Base-by-base conservation (phyloP, 2,329 filamentous ascomycete species). In the Alternaria alternata region DNA sequence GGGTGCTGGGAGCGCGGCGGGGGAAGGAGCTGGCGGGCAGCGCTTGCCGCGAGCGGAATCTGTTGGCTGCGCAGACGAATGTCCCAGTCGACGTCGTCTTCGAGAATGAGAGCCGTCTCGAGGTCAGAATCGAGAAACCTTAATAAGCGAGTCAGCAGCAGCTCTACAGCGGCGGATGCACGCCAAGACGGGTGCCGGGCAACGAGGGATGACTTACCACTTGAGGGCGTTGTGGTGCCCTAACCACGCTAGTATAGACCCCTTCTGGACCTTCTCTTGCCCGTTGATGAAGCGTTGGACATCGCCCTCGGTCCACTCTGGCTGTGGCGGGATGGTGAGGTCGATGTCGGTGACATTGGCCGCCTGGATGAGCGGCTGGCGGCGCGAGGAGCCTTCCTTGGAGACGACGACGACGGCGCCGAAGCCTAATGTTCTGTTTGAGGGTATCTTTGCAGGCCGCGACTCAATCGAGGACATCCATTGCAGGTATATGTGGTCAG, bases 11-110 rank as follows among this genome's bases (percentile, higher is more conserved):
- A 54, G 28, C 62, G 69, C 20, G 67, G 61, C 11, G 75, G 73
- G 22, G 74, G 73, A 42, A 81, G 63, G 11, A 81, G 65, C 28
- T 74, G 73, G 54, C 80, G 79, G 20, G 75, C 72, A 26, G 79
- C 79, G 39, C 73, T 77, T 51, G 80, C 79, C 8, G 79, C 78
- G 7, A 78, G 71, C 5, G 80, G 80, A 12, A 81, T 71, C 60
- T 82, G 80, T n/a, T 72, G 58, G 57, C 76, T 81, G 54, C 80
- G 79, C 14, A 82, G 73, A 51, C 77, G 80, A 39, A 82, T 78
- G 62, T 81, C 80, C 77, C 78, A 82, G 61, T 82, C 80, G 30
- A 81, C 79, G 58, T 82, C 80, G 66, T 82, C 80, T 71, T 82
- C 80, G 42, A 82, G 72, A 24, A 82, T 79, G 30, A 82, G 72